Percentiles rank a stretch among this genome's conserved stretches.
Conservation (phyloP, 768 basidiomycete species). For the Tremella mesenterica region DNA sequence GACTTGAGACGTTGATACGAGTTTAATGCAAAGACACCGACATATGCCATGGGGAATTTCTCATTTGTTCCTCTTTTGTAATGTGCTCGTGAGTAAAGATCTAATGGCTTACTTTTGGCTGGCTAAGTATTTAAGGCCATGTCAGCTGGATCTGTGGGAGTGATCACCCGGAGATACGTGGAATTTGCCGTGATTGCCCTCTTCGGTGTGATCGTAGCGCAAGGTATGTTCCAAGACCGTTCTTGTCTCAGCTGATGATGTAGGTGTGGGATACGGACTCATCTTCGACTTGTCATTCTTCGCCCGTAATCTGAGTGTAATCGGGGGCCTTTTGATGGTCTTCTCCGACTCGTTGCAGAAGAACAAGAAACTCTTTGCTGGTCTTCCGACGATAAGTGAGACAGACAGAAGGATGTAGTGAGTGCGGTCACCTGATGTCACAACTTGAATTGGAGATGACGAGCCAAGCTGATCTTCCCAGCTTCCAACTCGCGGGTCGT, state of each 20-base stretch:
- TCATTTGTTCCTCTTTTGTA: conserved; percentile 81
- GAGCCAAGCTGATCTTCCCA: no score
- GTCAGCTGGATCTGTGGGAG: conserved; percentile 70
- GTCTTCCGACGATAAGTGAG: conserved; percentile 79
- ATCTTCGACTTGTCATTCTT: conserved; percentile 99
- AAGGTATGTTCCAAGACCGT: conserved; percentile 48
- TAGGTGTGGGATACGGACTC: conserved; percentile 88
- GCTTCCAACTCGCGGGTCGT: conserved; percentile 94
- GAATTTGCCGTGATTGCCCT: conserved; percentile 86
- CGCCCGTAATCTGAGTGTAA: conserved; percentile 95
- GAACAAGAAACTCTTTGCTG: conserved; percentile 79
- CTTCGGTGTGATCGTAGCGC: conserved; percentile 79
- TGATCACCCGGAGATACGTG: conserved; percentile 78
- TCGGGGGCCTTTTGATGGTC: conserved; percentile 98
- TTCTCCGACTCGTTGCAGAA: conserved; percentile 91
- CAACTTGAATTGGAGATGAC: not conserved
- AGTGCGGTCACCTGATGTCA: conserved; percentile 38
- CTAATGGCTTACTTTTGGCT: not conserved
- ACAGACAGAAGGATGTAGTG: conserved; percentile 98
- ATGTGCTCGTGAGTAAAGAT: conserved; percentile 66
- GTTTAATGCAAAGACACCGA: conserved; percentile 60
- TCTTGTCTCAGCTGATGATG: not conserved
- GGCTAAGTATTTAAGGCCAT: conserved; percentile 66
- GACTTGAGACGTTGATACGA: not conserved
- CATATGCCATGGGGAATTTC: conserved; percentile 93